These are phyloP conservation scores for Juglanconis oblonga DNA, from an alignment of 2,329 filamentous ascomycete genomes.

Conservation along the genomic window DNA sequence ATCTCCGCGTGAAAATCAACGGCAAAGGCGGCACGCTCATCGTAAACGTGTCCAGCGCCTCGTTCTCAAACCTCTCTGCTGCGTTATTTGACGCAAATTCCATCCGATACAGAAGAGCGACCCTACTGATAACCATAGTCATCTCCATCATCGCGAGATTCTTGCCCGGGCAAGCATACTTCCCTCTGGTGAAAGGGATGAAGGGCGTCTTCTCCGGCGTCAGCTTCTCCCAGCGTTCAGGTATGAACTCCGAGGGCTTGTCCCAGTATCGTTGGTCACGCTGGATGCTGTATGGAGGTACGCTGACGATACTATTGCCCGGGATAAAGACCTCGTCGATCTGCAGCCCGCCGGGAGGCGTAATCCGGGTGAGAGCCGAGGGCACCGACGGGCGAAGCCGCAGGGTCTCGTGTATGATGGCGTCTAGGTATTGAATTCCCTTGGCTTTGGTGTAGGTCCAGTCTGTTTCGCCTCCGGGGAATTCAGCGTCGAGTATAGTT, in stretches of 20 bases:
- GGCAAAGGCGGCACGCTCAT: slow-evolving; percentile 16
- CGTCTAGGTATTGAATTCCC: slow-evolving; percentile 3
- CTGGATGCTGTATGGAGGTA: slow-evolving; percentile 16
- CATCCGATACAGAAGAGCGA: slow-evolving; percentile 16
- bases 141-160: slow-evolving; percentile 19
- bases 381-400: slow-evolving; percentile 7
- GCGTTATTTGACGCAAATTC: not conserved
- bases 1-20: not conserved
- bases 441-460: slow-evolving; percentile 9
- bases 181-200: slow-evolving; percentile 19
- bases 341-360: slow-evolving; percentile 9
- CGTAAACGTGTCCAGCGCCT: slow-evolving; percentile 21
- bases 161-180: slow-evolving; percentile 17
- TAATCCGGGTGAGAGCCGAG: not conserved
- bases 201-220: slow-evolving; percentile 17
- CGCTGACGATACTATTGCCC: slow-evolving; percentile 8
- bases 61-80: slow-evolving; percentile 21
- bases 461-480: not conserved
- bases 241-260: slow-evolving; percentile 14
- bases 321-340: slow-evolving; percentile 15
- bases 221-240: slow-evolving; percentile 19
- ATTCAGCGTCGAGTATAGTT: not conserved
- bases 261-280: slow-evolving; percentile 20
- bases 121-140: slow-evolving; percentile 15
- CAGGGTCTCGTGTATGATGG: slow-evolving; percentile 11